Percentiles rank a stretch among this genome's conserved stretches.
Conservation (phyloP, 1,284 basidiomycete species). For the Lignosus rhinocerotis region DNA sequence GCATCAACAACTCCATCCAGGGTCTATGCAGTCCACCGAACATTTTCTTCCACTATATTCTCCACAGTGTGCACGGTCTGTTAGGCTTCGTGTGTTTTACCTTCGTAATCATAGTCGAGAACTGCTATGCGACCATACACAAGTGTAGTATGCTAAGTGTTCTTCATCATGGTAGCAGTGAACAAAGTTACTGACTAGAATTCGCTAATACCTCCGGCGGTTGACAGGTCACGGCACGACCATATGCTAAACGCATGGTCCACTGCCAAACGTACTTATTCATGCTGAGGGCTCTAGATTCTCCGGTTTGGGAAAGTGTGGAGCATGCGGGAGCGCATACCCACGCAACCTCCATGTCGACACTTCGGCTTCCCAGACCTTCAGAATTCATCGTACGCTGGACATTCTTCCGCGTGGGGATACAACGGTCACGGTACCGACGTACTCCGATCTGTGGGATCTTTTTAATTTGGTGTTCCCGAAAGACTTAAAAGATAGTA, state of each 20-base stretch:
- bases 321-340: conserved; percentile 1
- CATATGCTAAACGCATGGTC: background rate
- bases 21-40: too few species aligned
- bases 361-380: conserved; percentile 13
- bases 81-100: too few species aligned
- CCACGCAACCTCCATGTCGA: conserved; percentile 14
- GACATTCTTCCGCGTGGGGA: conserved; percentile 7
- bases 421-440: conserved; percentile 5
- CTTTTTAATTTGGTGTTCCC: background rate
- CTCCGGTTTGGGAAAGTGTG: background rate
- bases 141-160: background rate
- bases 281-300: too few species aligned
- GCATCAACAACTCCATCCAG: too few species aligned
- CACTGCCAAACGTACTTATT: too few species aligned
- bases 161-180: background rate
- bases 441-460: conserved; percentile 6
- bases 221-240: background rate
- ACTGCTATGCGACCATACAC: background rate
- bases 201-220: background rate
- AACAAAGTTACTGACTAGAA: background rate
- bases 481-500: conserved; percentile 12
- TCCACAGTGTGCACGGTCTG: too few species aligned
- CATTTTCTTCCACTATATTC: too few species aligned
- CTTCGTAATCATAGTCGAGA: background rate
- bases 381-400: conserved; percentile 1